Percentiles rank a stretch among this genome's conserved stretches.
Conservation (phyloP, 495 filamentous ascomycete species). For the Penicillium bovifimosum region DNA sequence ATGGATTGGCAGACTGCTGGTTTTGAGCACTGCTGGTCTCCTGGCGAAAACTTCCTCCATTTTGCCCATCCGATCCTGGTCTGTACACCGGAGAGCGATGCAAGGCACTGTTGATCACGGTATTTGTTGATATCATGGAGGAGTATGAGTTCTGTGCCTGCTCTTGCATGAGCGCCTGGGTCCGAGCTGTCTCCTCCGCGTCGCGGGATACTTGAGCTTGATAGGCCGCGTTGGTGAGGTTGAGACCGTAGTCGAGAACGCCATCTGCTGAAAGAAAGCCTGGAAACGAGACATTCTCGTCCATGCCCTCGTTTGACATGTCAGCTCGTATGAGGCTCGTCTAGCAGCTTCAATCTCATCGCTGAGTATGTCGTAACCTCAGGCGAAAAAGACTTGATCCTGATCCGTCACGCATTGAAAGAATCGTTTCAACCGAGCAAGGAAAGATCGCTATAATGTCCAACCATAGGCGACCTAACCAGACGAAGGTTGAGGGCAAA, state of each 20-base stretch:
- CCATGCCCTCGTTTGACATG: background rate
- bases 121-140: background rate
- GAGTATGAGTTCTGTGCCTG: background rate
- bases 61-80: background rate
- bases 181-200: constrained; percentile 3
- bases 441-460: background rate
- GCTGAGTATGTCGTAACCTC: background rate
- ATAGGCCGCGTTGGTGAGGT: background rate
- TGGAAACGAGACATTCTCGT: constrained; percentile 5
- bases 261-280: background rate
- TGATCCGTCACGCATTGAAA: background rate
- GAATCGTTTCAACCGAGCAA: background rate
- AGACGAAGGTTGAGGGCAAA: background rate
- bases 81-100: background rate
- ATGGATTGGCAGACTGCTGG: background rate
- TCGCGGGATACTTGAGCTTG: constrained; percentile 1
- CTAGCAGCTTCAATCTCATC: background rate
- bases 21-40: background rate
- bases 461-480: background rate
- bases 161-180: background rate
- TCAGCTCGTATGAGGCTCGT: background rate
- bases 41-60: background rate
- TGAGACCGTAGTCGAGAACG: background rate
- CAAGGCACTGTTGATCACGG: background rate
- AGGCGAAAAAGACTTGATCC: background rate